Conservation (phyloP, 2,329 filamentous ascomycete genomes). For the Colletotrichum destructivum region DNA sequence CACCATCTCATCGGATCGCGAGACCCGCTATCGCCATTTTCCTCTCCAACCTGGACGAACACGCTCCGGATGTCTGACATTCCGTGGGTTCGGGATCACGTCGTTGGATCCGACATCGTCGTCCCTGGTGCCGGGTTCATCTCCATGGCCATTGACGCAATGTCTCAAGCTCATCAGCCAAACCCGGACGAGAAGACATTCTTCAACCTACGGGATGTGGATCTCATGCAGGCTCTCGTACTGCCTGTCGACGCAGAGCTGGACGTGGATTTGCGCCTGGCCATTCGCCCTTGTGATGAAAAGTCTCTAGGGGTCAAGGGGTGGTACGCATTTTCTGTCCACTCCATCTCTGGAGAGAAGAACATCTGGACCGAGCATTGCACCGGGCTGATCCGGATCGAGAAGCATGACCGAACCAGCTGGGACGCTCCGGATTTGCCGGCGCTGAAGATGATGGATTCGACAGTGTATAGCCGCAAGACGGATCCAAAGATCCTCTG, state of each 20-base stretch:
- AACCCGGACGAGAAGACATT: constrained; percentile 36
- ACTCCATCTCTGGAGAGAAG: constrained; percentile 56
- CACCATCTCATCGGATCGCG: constrained; percentile 38
- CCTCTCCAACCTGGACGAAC: constrained; percentile 51
- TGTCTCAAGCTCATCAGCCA: constrained; percentile 45
- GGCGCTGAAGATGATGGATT: neutral
- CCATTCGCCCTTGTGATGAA: constrained; percentile 25
- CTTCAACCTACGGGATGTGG: constrained; percentile 43
- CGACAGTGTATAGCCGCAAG: constrained; percentile 40
- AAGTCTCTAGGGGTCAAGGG: constrained; percentile 55
- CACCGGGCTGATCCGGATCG: neutral
- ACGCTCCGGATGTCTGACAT: constrained; percentile 49
- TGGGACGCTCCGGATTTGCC: neutral
- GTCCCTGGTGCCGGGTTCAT: constrained; percentile 54
- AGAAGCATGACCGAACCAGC: neutral
- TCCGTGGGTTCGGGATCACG: constrained; percentile 63
- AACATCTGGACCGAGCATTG: constrained; percentile 19
- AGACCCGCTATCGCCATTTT: constrained; percentile 65
- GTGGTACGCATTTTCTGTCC: constrained; percentile 71
- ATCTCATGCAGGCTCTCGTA: constrained; percentile 34
- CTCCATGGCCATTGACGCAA: constrained; percentile 46
- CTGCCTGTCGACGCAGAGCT: constrained; percentile 28
- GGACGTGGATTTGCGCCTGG: constrained; percentile 29
- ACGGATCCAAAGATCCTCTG: constrained; percentile 1
- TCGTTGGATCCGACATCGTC: constrained; percentile 59